Evolutionary conservation across 306 rosid genomes (phyloP).

Genomic region (Casuarina cunninghamiana): DNA sequence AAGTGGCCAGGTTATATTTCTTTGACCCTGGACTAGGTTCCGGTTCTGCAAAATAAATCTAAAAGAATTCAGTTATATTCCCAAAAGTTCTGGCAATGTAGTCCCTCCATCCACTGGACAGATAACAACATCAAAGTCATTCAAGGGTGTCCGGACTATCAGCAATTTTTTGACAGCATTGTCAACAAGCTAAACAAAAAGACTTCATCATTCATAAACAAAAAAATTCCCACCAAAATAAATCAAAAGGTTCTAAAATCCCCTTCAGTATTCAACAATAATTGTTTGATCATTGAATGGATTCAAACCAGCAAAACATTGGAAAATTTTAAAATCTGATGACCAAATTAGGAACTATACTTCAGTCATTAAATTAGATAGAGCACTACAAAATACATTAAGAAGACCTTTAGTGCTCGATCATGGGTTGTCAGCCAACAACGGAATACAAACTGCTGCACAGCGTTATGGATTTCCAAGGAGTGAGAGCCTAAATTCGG

Average conservation of each 20-base stretch:
- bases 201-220: background rate
- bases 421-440: conserved; percentile 88
- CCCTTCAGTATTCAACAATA: no score
- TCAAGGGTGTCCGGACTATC: background rate
- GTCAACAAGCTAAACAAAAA: background rate
- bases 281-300: no score
- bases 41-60: background rate
- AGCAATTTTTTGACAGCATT: background rate
- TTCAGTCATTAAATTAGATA: background rate
- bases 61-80: background rate
- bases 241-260: background rate
- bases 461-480: conserved; percentile 70
- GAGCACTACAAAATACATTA: conserved; percentile 19
- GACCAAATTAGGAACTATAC: background rate
- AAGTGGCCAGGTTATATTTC: background rate
- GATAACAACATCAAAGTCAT: background rate
- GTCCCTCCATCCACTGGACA: background rate
- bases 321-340: background rate
- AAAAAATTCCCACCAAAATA: background rate
- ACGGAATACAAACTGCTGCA: conserved; percentile 75
- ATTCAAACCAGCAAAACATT: background rate
- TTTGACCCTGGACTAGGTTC: background rate
- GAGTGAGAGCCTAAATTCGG: conserved; percentile 70
- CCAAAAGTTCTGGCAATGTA: background rate
- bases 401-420: conserved; percentile 75